These are phyloP conservation scores for Penicillium sp. DNA, from an alignment of 2,329 filamentous ascomycete species.

Conservation along the genomic window DNA sequence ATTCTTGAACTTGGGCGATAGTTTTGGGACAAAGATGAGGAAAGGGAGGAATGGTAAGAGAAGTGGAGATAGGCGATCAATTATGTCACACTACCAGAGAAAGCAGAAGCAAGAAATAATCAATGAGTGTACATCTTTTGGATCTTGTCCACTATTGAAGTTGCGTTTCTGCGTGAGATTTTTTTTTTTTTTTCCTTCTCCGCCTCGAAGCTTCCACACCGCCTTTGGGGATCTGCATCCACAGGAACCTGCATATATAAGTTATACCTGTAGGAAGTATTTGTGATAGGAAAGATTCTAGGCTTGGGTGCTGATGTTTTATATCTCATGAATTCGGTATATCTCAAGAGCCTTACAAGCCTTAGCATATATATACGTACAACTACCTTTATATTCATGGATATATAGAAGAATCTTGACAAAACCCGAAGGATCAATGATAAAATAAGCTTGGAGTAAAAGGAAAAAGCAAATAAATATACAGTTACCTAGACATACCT, in stretches of 20 bases:
- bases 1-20: background rate
- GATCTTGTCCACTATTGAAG: background rate
- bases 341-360: no score
- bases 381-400: no score
- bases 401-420: no score
- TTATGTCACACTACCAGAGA: background rate
- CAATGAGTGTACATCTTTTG: background rate
- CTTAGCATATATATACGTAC: no score
- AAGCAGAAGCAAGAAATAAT: background rate
- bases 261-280: background rate
- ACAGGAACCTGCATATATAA: background rate
- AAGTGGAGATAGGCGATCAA: background rate
- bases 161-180: background rate
- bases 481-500: no score
- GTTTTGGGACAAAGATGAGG: background rate
- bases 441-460: background rate
- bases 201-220: conserved; percentile 1
- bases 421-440: no score
- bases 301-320: no score
- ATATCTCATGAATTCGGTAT: no score
- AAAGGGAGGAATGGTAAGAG: background rate
- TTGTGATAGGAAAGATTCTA: background rate
- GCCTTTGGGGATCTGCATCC: background rate
- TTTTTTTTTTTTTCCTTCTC: conserved; percentile 1
- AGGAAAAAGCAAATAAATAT: background rate